Evolutionary conservation across 2,329 filamentous ascomycete species (phyloP).

Genomic region (Nothophoma quercina): DNA sequence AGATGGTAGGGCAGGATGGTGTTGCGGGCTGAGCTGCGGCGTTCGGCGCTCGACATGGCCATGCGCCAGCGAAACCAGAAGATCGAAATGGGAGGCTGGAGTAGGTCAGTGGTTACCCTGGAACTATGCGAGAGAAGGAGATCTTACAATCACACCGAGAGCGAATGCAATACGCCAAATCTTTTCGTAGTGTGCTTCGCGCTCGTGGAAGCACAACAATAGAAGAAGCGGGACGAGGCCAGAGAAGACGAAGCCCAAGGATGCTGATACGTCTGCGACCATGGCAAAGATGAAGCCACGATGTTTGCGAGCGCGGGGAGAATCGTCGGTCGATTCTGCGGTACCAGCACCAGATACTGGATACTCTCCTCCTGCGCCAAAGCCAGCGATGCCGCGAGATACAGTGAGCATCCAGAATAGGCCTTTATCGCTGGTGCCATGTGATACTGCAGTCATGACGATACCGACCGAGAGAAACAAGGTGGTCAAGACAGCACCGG

Average conservation of each 20-base stretch:
- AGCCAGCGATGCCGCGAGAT: constrained; percentile 55
- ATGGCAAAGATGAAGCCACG: constrained; percentile 66
- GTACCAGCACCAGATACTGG: constrained; percentile 60
- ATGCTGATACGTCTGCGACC: constrained; percentile 60
- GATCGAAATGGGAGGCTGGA: constrained; percentile 56
- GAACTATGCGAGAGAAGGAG: too few species aligned
- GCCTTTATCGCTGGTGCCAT: constrained; percentile 36
- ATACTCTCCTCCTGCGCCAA: constrained; percentile 57
- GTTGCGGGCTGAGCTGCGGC: constrained; percentile 54
- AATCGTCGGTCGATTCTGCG: constrained; percentile 63
- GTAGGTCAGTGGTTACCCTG: background rate
- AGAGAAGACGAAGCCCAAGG: constrained; percentile 61
- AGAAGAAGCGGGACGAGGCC: constrained; percentile 61
- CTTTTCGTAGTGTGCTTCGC: constrained; percentile 49
- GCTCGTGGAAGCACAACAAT: constrained; percentile 58
- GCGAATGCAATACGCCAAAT: constrained; percentile 63
- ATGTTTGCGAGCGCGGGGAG: constrained; percentile 52
- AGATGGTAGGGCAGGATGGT: constrained; percentile 57
- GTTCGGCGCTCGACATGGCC: constrained; percentile 59
- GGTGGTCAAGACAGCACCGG: constrained; percentile 45
- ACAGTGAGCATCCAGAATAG: constrained; percentile 56
- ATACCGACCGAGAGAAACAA: constrained; percentile 44
- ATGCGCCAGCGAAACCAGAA: constrained; percentile 63
- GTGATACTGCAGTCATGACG: constrained; percentile 38
- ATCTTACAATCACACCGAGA: constrained; percentile 53